phyloP scores from a whole-genome alignment of 768 basidiomycete species.

The Tubosaeta brunneosetosa region DNA sequence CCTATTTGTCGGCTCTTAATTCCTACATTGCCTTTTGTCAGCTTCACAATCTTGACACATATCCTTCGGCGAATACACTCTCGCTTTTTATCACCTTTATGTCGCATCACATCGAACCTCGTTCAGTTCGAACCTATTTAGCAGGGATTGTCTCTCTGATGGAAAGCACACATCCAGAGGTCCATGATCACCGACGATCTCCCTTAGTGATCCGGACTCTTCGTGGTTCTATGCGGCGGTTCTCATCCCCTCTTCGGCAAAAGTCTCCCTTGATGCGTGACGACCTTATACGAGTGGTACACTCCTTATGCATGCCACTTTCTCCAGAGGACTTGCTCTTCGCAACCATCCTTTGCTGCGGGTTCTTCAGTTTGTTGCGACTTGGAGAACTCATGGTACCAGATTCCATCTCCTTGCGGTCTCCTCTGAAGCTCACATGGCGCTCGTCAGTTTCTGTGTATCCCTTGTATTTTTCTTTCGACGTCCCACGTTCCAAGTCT shows the following conservation, averaged over 20 bases:
- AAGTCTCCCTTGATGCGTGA: neutral
- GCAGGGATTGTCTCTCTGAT: neutral
- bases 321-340: neutral
- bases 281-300: neutral
- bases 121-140: neutral
- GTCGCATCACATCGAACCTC: neutral
- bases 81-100: neutral
- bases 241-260: neutral
- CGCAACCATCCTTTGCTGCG: neutral
- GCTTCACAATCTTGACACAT: neutral
- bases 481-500: neutral
- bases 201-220: neutral
- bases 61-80: neutral
- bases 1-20: neutral
- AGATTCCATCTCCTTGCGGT: too few species aligned
- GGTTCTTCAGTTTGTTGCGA: neutral
- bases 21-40: neutral
- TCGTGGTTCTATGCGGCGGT: neutral
- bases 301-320: neutral
- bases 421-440: too few species aligned
- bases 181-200: neutral
- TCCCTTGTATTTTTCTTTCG: neutral
- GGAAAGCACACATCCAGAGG: neutral
- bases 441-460: too few species aligned
- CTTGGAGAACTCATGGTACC: neutral